Conservation (phyloP, 1,284 basidiomycete genomes). For the Ustilago cynodontis region DNA sequence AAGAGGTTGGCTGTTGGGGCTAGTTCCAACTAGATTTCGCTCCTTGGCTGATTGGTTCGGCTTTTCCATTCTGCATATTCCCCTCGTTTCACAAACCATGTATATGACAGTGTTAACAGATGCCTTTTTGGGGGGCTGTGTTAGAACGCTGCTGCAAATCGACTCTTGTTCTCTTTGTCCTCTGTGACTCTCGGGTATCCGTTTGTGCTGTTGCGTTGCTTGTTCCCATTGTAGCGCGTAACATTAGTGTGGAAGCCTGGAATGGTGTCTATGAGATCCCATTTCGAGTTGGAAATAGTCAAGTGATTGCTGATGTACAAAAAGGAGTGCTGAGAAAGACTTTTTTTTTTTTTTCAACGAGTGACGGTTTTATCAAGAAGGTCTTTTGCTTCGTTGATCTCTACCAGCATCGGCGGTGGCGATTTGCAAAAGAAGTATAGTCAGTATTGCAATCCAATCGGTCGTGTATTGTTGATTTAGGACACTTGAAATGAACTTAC, state of each 20-base stretch:
- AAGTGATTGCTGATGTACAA: slow-evolving; percentile 10
- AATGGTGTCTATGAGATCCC: slow-evolving; percentile 3
- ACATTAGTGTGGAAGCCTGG: too few species aligned
- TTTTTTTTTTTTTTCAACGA: too few species aligned
- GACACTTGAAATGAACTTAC: slow-evolving; percentile 41
- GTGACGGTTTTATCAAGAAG: slow-evolving; percentile 62
- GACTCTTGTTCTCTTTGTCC: too few species aligned
- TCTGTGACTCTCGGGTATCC: background rate
- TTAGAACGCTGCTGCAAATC: background rate
- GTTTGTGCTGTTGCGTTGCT: too few species aligned
- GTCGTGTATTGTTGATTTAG: background rate
- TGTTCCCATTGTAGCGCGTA: too few species aligned
- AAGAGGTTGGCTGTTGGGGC: slow-evolving; percentile 69
- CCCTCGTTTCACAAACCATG: background rate
- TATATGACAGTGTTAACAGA: background rate
- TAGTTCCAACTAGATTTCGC: slow-evolving; percentile 51
- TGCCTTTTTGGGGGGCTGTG: background rate
- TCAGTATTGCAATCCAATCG: background rate
- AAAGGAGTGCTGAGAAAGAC: too few species aligned
- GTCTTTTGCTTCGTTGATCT: slow-evolving; percentile 70
- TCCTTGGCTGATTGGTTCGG: too few species aligned
- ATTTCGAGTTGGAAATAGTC: slow-evolving; percentile 1
- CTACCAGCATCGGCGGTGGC: slow-evolving; percentile 18
- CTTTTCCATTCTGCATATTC: background rate
- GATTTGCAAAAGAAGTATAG: background rate